Base-by-base conservation (phyloP, 306 rosid genomes). In the Lotus japonicus region DNA sequence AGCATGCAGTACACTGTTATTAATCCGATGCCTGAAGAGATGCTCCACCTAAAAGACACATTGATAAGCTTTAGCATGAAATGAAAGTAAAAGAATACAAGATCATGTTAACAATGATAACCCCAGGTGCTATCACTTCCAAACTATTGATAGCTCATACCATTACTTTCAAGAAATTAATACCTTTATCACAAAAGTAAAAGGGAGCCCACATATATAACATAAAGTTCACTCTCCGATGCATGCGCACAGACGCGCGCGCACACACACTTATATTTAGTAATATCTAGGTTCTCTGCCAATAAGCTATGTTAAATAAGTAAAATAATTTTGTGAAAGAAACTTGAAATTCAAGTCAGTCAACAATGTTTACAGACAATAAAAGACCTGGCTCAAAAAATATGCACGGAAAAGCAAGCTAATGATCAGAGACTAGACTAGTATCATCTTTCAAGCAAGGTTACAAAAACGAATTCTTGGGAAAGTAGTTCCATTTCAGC, bases 21-120 rank as follows among this genome's bases (percentile, higher is more conserved):
- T 90, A 71, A 88, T 76, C 80, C 99, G 85, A 74, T 94, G 96
- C 80, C 83, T 90, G 89, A 94, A 94, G 66, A 94, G 82, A 84
- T 94, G 99, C 21, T 90, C 97, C 72, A 90, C 99, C 99, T 94
- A 75, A 35, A 61, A 79, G 58, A 54, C 59, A 75, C 73, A 65
- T 43, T 26, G 23, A 56, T 50, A 18, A 66, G 49, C 43, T 64
- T 67, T 63, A 33, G 46, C 71, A 66, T 31, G 64, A 43, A 63
- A 49, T 23, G 64, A 38, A 63, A 53, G 65, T 54, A 73, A 36
- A 49, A 53, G 31, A 42, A 18, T 16, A 72, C 6, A 52, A 46
- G 26, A 15, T 44, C 19, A 36, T 48, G 60, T 12, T 26, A 7
- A 55, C 12, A 57, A 53, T n/a, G 45, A 58, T 46, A 62, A 58